Conservation (phyloP, 345 rosid genomes). For the Citrus reticulata region DNA sequence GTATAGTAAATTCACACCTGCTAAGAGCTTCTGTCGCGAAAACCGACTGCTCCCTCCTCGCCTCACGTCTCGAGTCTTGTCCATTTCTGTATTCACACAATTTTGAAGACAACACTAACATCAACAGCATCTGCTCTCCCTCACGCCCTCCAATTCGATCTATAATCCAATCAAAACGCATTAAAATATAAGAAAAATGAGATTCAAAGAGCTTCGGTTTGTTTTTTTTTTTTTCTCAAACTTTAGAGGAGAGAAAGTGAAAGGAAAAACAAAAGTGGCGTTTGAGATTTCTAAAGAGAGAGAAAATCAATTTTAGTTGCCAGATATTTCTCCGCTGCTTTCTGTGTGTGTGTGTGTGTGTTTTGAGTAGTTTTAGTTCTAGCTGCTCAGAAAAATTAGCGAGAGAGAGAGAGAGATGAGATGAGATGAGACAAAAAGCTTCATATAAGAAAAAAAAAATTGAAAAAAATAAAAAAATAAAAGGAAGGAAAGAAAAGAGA, state of each 20-base stretch:
- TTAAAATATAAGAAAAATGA: neutral
- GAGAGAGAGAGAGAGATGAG: neutral
- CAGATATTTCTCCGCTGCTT: slow-evolving; percentile 27
- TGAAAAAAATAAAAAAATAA: neutral
- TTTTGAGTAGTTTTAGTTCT: slow-evolving; percentile 4
- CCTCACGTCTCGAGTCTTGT: slow-evolving; percentile 59
- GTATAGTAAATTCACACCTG: slow-evolving; percentile 39
- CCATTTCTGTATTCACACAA: slow-evolving; percentile 42
- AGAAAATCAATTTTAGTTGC: slow-evolving; percentile 20
- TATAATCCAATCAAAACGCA: neutral
- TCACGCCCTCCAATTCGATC: slow-evolving; percentile 22
- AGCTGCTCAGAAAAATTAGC: neutral
- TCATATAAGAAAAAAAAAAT: neutral
- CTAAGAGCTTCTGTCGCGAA: slow-evolving; percentile 38
- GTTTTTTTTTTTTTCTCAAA: neutral
- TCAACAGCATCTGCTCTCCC: neutral
- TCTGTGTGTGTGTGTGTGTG: slow-evolving; percentile 9
- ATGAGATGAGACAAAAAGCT: slow-evolving; percentile 18
- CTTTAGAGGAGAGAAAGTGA: neutral
- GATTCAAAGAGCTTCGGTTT: neutral
- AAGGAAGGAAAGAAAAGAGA: neutral
- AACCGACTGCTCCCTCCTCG: slow-evolving; percentile 57
- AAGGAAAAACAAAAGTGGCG: slow-evolving; percentile 7
- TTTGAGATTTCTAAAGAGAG: slow-evolving; percentile 27
- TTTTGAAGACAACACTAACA: neutral